Conservation (phyloP, 176 grass and related monocot species). For the Avena atlantica region DNA sequence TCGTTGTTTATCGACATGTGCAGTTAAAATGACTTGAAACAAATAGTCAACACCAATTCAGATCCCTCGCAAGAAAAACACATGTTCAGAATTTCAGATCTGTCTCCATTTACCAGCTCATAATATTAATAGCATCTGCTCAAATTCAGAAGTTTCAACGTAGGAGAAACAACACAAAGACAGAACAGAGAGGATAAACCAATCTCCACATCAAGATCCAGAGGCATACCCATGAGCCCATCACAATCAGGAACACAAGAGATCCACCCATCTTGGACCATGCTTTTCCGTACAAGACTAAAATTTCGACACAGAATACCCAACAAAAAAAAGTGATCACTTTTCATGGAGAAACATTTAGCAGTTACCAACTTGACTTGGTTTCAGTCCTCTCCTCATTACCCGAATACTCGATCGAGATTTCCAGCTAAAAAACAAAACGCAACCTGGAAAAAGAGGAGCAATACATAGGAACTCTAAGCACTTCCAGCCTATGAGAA, state of each 20-base stretch:
- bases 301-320: conserved; percentile 7
- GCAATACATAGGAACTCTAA: conserved; percentile 40
- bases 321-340: conserved; percentile 31
- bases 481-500: conserved; percentile 15
- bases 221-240: neutral
- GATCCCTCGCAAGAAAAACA: conserved; percentile 4
- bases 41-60: conserved; percentile 41
- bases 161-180: neutral
- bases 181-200: neutral
- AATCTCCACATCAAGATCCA: conserved; percentile 38
- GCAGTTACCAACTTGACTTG: conserved; percentile 47
- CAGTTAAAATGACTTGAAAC: neutral
- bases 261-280: conserved; percentile 35
- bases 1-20: neutral
- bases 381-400: conserved; percentile 46
- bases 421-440: conserved; percentile 29
- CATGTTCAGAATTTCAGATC: conserved; percentile 29
- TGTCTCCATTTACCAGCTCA: neutral
- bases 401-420: conserved; percentile 37
- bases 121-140: neutral
- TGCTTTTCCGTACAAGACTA: neutral
- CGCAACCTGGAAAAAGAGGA: conserved; percentile 19
- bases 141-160: conserved; percentile 37
- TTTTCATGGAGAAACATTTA: conserved; percentile 43
- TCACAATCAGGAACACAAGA: neutral